These are phyloP conservation scores for Pestalotiopsis sp. DNA, from an alignment of 2,329 filamentous ascomycete species.

Conservation along the genomic window DNA sequence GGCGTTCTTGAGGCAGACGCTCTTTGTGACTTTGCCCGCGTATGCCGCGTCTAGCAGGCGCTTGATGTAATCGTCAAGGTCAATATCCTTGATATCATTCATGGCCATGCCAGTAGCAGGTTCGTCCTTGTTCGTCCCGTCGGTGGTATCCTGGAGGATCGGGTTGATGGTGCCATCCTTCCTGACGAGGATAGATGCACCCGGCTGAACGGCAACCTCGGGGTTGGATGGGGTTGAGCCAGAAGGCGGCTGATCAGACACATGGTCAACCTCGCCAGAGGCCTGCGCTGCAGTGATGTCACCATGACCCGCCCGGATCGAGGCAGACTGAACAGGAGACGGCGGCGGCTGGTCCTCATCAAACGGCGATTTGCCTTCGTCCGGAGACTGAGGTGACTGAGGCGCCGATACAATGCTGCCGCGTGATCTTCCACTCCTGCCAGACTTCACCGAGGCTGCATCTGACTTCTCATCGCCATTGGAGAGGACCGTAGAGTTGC, in stretches of 20 bases:
- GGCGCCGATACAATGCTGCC: slow-evolving; percentile 46
- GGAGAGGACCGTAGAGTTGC: slow-evolving; percentile 70
- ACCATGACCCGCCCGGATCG: slow-evolving; percentile 72
- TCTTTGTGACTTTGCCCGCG: slow-evolving; percentile 95
- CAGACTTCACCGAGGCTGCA: slow-evolving; percentile 73
- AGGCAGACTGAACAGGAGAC: slow-evolving; percentile 82
- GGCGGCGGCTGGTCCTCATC: slow-evolving; percentile 68
- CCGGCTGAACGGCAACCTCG: slow-evolving; percentile 66
- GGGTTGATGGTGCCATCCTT: slow-evolving; percentile 73
- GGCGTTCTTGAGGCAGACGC: slow-evolving; percentile 94
- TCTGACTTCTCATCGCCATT: slow-evolving; percentile 75
- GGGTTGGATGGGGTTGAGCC: slow-evolving; percentile 61
- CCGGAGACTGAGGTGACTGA: slow-evolving; percentile 42
- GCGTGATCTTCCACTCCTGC: slow-evolving; percentile 60
- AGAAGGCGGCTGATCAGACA: slow-evolving; percentile 86
- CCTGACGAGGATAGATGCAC: slow-evolving; percentile 88
- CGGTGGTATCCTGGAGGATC: slow-evolving; percentile 46
- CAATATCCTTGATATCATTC: slow-evolving; percentile 87
- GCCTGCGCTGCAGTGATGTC: slow-evolving; percentile 81
- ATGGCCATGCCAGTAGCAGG: slow-evolving; percentile 69
- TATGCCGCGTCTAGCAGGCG: slow-evolving; percentile 93
- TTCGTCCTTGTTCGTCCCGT: slow-evolving; percentile 48
- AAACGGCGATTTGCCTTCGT: slow-evolving; percentile 42
- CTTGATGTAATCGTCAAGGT: slow-evolving; percentile 97
- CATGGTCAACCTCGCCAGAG: slow-evolving; percentile 88